Conservation (phyloP, 495 filamentous ascomycete genomes). For the Penicillium nucicola region DNA sequence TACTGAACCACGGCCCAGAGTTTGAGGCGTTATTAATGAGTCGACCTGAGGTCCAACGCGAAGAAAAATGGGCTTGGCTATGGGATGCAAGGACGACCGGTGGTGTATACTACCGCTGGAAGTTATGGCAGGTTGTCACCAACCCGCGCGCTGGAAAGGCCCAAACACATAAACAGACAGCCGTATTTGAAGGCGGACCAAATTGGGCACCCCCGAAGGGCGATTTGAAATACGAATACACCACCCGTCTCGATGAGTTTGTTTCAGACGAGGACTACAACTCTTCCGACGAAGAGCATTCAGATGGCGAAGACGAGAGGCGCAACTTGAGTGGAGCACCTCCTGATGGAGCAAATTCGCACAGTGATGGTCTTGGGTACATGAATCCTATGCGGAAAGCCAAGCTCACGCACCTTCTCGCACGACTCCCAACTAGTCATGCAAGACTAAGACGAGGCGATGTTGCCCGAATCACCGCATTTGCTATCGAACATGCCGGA, state of each 20-base stretch:
- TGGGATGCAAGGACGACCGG: conserved; percentile 81
- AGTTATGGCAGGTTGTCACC: conserved; percentile 79
- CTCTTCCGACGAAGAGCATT: conserved; percentile 84
- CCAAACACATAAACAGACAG: conserved; percentile 21
- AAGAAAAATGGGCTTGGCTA: conserved; percentile 91
- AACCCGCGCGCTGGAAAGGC: conserved; percentile 30
- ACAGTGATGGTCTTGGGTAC: conserved; percentile 62
- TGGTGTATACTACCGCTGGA: conserved; percentile 87
- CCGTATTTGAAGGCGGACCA: conserved; percentile 67
- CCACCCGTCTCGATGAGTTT: conserved; percentile 70
- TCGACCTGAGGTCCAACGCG: conserved; percentile 68
- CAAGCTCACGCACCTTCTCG: conserved; percentile 74
- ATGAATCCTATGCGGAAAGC: conserved; percentile 84
- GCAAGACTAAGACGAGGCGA: conserved; percentile 78
- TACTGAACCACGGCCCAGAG: conserved; percentile 77
- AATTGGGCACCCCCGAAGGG: conserved; percentile 69
- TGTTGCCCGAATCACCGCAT: conserved; percentile 79
- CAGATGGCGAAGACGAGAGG: conserved; percentile 66
- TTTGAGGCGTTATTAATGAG: conserved; percentile 94
- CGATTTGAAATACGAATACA: conserved; percentile 68
- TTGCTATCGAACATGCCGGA: conserved; percentile 85
- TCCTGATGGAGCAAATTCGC: conserved; percentile 34
- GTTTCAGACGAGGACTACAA: conserved; percentile 81
- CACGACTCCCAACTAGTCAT: conserved; percentile 74
- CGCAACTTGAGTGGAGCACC: conserved; percentile 54